Conservation (phyloP, 106 monocot species). For the Dioscorea alata region DNA sequence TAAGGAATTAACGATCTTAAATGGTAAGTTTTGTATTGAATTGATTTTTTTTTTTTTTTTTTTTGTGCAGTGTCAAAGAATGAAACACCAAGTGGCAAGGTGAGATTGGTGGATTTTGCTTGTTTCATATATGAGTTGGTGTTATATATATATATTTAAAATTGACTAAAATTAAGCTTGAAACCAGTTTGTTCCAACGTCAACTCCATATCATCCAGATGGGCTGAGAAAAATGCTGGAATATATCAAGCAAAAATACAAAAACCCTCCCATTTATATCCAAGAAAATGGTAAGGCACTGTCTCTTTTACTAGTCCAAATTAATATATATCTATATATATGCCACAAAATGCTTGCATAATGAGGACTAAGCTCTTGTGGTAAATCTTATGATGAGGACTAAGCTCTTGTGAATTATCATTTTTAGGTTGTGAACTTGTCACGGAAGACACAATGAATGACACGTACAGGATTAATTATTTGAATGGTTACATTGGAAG, state of each 20-base stretch:
- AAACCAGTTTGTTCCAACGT: conserved; percentile 32
- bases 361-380: no score
- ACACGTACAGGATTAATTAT: conserved; percentile 4
- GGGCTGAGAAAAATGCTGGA: no score
- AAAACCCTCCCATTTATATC: no score
- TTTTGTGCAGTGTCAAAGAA: conserved; percentile 17
- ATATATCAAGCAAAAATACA: no score
- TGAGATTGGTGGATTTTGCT: neutral
- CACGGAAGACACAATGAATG: conserved; percentile 7
- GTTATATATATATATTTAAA: no score
- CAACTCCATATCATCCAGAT: no score
- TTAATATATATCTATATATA: conserved; percentile 2
- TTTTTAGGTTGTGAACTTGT: conserved; percentile 15
- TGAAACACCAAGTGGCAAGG: conserved; percentile 11
- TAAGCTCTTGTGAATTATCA: neutral
- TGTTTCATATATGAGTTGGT: no score
- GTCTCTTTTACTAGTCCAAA: no score
- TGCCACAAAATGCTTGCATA: no score
- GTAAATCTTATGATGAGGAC: neutral
- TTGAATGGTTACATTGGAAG: conserved; percentile 11
- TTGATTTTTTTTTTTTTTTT: neutral
- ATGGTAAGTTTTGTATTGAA: neutral
- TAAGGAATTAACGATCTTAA: no score
- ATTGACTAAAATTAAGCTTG: neutral
- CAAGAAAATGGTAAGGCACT: no score